Evolutionary conservation across 2,329 filamentous ascomycete species (phyloP).

Genomic region (Fusarium concolor): DNA sequence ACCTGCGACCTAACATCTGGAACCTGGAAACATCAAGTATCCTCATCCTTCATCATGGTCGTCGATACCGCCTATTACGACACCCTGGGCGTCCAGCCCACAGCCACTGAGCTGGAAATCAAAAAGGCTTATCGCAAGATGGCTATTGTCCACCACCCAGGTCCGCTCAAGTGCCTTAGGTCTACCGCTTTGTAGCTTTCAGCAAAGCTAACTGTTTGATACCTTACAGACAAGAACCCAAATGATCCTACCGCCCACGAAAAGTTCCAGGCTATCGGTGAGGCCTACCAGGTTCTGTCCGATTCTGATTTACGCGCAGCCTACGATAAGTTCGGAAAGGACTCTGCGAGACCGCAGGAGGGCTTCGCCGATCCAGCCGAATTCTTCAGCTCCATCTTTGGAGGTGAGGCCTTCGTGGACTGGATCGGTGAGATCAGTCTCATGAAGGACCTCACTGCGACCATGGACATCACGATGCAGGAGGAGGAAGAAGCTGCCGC

Average conservation of each 20-base stretch:
- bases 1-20: slow-evolving; percentile 23
- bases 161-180: slow-evolving; percentile 56
- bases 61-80: slow-evolving; percentile 92
- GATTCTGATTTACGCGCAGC: slow-evolving; percentile 87
- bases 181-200: background rate
- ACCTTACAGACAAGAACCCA: slow-evolving; percentile 87
- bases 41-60: slow-evolving; percentile 71
- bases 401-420: slow-evolving; percentile 93
- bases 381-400: slow-evolving; percentile 99
- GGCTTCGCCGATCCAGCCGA: slow-evolving; percentile 97
- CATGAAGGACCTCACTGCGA: slow-evolving; percentile 98
- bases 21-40: slow-evolving; percentile 16
- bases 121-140: slow-evolving; percentile 97
- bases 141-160: slow-evolving; percentile 92
- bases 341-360: slow-evolving; percentile 87
- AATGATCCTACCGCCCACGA: slow-evolving; percentile 93
- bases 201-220: slow-evolving; percentile 19
- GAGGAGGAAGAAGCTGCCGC: slow-evolving; percentile 74
- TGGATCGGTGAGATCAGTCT: slow-evolving; percentile 98
- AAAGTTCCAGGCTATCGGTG: slow-evolving; percentile 89
- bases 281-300: slow-evolving; percentile 84
- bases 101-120: slow-evolving; percentile 90
- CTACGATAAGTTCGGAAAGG: slow-evolving; percentile 98
- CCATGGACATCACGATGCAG: slow-evolving; percentile 97
- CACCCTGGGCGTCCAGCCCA: slow-evolving; percentile 83